phyloP scores from a whole-genome alignment of 1,139 yeast genomes.

The Saccharomyces hybrid region DNA sequence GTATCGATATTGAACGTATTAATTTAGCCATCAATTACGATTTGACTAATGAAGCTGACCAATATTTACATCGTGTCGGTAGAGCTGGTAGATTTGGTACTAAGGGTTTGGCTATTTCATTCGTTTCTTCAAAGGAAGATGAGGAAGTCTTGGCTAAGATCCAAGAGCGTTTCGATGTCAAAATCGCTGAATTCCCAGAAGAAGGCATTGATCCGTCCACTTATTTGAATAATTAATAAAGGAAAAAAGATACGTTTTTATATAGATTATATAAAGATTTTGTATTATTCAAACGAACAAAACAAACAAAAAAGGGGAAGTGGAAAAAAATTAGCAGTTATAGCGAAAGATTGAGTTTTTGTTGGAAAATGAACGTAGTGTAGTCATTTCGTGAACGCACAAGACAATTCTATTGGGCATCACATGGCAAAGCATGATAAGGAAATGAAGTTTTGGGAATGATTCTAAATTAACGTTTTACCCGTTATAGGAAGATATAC shows the following conservation, averaged over 20 bases:
- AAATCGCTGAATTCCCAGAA: slow-evolving; percentile 90
- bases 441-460: not conserved
- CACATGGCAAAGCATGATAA: not conserved
- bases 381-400: not conserved
- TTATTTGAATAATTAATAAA: slow-evolving; percentile 79
- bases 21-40: slow-evolving; percentile 97
- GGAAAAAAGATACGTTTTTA: not conserved
- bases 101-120: slow-evolving; percentile 92
- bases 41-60: slow-evolving; percentile 84
- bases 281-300: slow-evolving; percentile 1
- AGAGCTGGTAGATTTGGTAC: slow-evolving; percentile 99
- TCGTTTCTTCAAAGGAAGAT: slow-evolving; percentile 79
- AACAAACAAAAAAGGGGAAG: slow-evolving; percentile 6
- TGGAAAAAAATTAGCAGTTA: slow-evolving; percentile 4
- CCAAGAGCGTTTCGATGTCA: slow-evolving; percentile 96
- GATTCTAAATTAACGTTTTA: slow-evolving; percentile 11
- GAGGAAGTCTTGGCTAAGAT: slow-evolving; percentile 86
- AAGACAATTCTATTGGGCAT: not conserved
- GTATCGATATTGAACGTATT: slow-evolving; percentile 98
- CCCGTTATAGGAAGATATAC: slow-evolving; percentile 29
- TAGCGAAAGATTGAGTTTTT: not conserved
- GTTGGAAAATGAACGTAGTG: not conserved
- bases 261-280: slow-evolving; percentile 1
- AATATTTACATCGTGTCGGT: slow-evolving; percentile 97
- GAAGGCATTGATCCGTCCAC: slow-evolving; percentile 98